phyloP scores from a whole-genome alignment of 2,329 filamentous ascomycete genomes.

The Aschersonia sp. region DNA sequence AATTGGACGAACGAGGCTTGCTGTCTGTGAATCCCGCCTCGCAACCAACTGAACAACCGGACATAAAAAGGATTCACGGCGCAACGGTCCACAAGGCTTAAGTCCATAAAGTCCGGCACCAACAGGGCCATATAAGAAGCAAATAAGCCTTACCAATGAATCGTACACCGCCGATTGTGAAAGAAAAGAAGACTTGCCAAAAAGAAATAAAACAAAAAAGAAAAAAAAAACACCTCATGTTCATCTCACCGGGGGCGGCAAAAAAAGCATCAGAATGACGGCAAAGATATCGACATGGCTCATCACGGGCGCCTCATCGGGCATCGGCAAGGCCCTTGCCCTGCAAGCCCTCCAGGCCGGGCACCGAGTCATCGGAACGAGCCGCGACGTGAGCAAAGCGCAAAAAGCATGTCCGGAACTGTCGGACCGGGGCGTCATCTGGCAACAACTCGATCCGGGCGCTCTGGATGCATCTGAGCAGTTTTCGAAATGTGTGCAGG shows the following conservation, averaged over 20 bases:
- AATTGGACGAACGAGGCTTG: too few relatives aligned
- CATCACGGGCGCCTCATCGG: neutral
- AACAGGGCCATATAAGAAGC: neutral
- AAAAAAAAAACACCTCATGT: neutral
- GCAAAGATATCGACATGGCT: neutral
- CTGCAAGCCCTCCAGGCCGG: neutral
- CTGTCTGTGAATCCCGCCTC: too few relatives aligned
- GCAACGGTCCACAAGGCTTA: neutral
- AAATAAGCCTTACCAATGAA: too few relatives aligned
- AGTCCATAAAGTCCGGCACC: neutral
- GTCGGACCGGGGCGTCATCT: neutral
- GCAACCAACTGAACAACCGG: too few relatives aligned
- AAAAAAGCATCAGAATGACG: too few relatives aligned
- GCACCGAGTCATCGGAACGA: neutral
- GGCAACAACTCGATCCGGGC: neutral
- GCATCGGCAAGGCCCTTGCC: constrained; percentile 1
- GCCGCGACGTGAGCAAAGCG: neutral
- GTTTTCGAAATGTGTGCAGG: neutral
- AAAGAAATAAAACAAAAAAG: too few relatives aligned
- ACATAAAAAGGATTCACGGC: neutral
- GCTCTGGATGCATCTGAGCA: neutral
- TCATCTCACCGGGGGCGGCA: neutral
- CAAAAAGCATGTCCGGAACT: neutral
- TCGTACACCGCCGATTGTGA: too few relatives aligned
- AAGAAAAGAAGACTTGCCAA: too few relatives aligned